Conservation (phyloP, 1,284 basidiomycete genomes). For the Ustilago curta region DNA sequence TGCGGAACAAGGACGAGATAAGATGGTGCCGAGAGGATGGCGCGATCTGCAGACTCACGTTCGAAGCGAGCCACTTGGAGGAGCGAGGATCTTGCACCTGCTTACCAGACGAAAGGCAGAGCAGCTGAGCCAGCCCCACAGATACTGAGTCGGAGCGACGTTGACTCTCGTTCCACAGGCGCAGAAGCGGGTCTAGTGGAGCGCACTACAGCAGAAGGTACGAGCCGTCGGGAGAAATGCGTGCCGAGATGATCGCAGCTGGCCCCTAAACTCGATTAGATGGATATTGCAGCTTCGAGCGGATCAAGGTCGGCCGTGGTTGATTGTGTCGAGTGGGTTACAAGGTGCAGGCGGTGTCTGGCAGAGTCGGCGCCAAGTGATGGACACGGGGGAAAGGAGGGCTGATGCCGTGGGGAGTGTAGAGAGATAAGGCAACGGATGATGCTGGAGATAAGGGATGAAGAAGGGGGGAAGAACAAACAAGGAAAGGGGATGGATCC, state of each 20-base stretch:
- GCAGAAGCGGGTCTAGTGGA: neutral
- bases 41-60: slow-evolving; percentile 8
- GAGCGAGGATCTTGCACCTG: neutral
- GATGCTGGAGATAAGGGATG: slow-evolving; percentile 37
- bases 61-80: slow-evolving; percentile 7
- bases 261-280: slow-evolving; percentile 6
- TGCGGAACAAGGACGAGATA: slow-evolving; percentile 12
- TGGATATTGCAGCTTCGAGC: slow-evolving; percentile 1
- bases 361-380: slow-evolving; percentile 7
- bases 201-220: neutral
- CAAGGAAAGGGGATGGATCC: slow-evolving; percentile 10
- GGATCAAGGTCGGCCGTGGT: slow-evolving; percentile 10
- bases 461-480: slow-evolving; percentile 14
- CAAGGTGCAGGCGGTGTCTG: slow-evolving; percentile 4
- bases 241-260: neutral
- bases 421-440: slow-evolving; percentile 30
- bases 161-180: neutral
- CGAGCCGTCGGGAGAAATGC: neutral
- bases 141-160: slow-evolving; percentile 12
- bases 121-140: slow-evolving; percentile 2
- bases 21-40: slow-evolving; percentile 16
- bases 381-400: slow-evolving; percentile 21
- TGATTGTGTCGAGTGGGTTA: slow-evolving; percentile 12
- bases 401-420: slow-evolving; percentile 19
- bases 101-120: neutral